phyloP scores from a whole-genome alignment of 331 rosid species.

The Rosa hybrid region DNA sequence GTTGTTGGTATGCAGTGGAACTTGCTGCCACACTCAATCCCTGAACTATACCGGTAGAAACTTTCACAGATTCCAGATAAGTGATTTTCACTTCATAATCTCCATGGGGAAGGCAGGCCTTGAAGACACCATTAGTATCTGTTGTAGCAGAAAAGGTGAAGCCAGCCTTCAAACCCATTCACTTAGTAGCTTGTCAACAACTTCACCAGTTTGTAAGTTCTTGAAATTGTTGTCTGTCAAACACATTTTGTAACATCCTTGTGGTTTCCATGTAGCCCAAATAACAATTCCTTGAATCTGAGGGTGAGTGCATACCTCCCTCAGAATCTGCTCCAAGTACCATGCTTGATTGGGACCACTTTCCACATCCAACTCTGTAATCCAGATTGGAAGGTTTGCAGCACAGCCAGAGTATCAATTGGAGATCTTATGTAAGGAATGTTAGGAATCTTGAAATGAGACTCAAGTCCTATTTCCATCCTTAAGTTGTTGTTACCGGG shows the following conservation, averaged over 20 bases:
- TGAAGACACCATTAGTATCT: slow-evolving; percentile 43
- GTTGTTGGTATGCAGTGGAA: neutral
- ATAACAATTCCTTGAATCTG: slow-evolving; percentile 51
- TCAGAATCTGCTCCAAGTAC: slow-evolving; percentile 45
- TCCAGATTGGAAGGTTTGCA: slow-evolving; percentile 62
- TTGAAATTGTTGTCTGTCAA: slow-evolving; percentile 56
- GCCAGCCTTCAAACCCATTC: slow-evolving; percentile 33
- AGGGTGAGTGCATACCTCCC: slow-evolving; percentile 60
- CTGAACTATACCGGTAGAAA: slow-evolving; percentile 15
- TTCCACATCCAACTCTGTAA: slow-evolving; percentile 69
- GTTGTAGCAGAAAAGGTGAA: slow-evolving; percentile 26
- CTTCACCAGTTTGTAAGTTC: slow-evolving; percentile 52
- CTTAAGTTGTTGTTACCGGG: slow-evolving; percentile 17
- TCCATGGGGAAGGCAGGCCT: slow-evolving; percentile 52
- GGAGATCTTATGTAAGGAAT: slow-evolving; percentile 67
- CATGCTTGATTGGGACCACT: slow-evolving; percentile 45
- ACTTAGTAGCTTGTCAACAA: slow-evolving; percentile 48
- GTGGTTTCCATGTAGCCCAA: slow-evolving; percentile 51
- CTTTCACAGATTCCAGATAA: slow-evolving; percentile 23
- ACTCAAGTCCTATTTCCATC: slow-evolving; percentile 56
- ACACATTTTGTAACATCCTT: slow-evolving; percentile 49
- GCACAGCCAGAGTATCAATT: slow-evolving; percentile 59
- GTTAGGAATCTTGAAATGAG: slow-evolving; percentile 64
- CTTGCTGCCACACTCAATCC: slow-evolving; percentile 28
- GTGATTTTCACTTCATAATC: slow-evolving; percentile 39